Percentiles rank a stretch among this genome's conserved stretches.
Evolutionary conservation across 2,329 filamentous ascomycete genomes (phyloP).

Genomic region (Claviceps sp.): DNA sequence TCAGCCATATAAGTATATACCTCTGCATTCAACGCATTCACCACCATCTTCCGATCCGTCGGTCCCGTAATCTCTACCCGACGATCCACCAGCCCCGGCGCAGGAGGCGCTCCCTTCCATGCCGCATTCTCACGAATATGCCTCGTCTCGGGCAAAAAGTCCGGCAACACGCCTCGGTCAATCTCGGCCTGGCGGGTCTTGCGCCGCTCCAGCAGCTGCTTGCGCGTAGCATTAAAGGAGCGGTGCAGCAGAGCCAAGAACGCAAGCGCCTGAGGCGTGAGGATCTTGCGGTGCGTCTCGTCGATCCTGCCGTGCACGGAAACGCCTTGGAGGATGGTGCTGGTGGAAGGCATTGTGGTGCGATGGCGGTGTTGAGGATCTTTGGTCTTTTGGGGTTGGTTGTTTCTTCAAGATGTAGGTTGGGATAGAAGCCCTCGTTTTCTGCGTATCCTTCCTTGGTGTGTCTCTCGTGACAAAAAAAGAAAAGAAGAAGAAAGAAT

Average conservation of each 20-base stretch:
- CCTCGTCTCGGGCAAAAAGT: constrained; percentile 92
- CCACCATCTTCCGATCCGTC: constrained; percentile 97
- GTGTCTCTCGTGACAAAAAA: too few species aligned
- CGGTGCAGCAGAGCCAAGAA: constrained; percentile 92
- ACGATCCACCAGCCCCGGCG: constrained; percentile 83
- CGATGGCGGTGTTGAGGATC: not conserved
- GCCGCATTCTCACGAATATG: constrained; percentile 87
- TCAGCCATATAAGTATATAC: constrained; percentile 99
- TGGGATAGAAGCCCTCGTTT: too few species aligned
- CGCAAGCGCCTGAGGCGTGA: constrained; percentile 77
- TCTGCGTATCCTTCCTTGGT: too few species aligned
- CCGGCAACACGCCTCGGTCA: constrained; percentile 74
- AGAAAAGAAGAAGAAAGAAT: not conserved
- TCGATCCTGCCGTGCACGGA: constrained; percentile 69
- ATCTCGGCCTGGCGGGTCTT: constrained; percentile 81
- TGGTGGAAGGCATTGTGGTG: constrained; percentile 49
- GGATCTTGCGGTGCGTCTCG: constrained; percentile 74
- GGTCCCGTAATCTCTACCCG: constrained; percentile 95
- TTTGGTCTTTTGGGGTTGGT: not conserved
- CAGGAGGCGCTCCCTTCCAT: constrained; percentile 86
- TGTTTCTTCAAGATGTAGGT: too few species aligned
- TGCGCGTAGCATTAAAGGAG: constrained; percentile 83
- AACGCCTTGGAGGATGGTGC: constrained; percentile 76
- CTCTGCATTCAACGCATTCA: constrained; percentile 89
- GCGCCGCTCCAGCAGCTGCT: constrained; percentile 76